These are phyloP conservation scores for Veloporphyrellus conicus DNA, from an alignment of 1,284 basidiomycete genomes.

Conservation along the genomic window DNA sequence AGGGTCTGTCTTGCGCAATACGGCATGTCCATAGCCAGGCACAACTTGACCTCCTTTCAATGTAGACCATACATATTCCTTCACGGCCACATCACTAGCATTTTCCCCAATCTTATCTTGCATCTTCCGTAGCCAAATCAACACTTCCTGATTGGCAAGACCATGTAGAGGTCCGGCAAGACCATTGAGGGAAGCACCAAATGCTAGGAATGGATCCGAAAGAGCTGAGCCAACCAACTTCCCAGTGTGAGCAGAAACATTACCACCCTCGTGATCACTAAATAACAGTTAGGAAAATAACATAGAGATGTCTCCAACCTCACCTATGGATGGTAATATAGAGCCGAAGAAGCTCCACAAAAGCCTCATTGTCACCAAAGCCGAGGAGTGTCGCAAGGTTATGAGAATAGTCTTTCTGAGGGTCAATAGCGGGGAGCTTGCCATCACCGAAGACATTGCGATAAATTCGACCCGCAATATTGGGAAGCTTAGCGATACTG, in stretches of 20 bases:
- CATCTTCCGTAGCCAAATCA: conserved; percentile 89
- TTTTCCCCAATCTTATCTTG: conserved; percentile 78
- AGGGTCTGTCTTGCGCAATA: conserved; percentile 95
- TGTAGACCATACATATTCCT: conserved; percentile 91
- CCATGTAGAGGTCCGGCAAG: conserved; percentile 97
- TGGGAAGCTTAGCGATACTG: conserved; percentile 94
- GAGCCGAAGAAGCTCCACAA: conserved; percentile 92
- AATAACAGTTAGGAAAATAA: conserved; percentile 1
- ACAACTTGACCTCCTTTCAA: conserved; percentile 90
- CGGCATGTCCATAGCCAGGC: conserved; percentile 94
- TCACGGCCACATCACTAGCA: conserved; percentile 80
- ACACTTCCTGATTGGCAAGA: conserved; percentile 94
- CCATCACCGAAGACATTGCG: conserved; percentile 90
- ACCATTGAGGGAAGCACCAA: conserved; percentile 90
- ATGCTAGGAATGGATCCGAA: conserved; percentile 96
- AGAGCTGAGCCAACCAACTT: conserved; percentile 97
- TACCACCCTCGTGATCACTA: conserved; percentile 97
- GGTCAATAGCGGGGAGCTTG: conserved; percentile 87
- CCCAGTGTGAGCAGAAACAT: conserved; percentile 95
- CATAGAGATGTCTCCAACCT: background rate
- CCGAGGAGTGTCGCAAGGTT: conserved; percentile 92
- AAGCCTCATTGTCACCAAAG: conserved; percentile 83
- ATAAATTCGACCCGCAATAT: conserved; percentile 96
- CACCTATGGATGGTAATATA: conserved; percentile 96
- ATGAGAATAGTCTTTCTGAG: conserved; percentile 86